phyloP scores from a whole-genome alignment of 1,139 yeast species.

The Suhomyces wounanorum region DNA sequence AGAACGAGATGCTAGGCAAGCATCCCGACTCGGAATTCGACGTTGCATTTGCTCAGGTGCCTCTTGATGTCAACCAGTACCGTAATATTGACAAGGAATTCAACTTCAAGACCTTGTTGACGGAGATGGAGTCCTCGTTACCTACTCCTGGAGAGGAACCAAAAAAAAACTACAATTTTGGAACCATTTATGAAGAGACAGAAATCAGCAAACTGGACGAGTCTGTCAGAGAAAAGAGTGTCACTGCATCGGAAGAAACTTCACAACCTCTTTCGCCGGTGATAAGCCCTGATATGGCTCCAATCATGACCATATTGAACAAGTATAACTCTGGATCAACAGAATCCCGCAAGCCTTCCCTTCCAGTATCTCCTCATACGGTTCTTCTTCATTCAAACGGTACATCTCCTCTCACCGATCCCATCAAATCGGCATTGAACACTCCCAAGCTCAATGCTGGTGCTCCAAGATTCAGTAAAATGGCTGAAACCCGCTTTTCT shows the following conservation, averaged over 20 bases:
- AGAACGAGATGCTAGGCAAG: constrained; percentile 34
- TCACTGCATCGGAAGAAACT: neutral
- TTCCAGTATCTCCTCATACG: constrained; percentile 17
- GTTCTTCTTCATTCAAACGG: constrained; percentile 12
- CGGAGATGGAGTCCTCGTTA: constrained; percentile 9
- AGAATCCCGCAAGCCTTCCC: constrained; percentile 14
- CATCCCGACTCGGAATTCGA: constrained; percentile 27
- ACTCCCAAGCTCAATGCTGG: constrained; percentile 11
- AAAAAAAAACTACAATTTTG: constrained; percentile 6
- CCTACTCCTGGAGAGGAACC: constrained; percentile 1
- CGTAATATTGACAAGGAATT: constrained; percentile 60
- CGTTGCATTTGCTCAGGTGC: constrained; percentile 50
- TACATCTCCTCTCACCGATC: constrained; percentile 18
- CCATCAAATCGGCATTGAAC: constrained; percentile 11
- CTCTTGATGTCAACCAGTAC: constrained; percentile 58
- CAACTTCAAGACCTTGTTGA: constrained; percentile 43
- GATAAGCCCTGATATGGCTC: constrained; percentile 47
- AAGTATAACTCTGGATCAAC: constrained; percentile 20
- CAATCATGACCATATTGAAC: constrained; percentile 33
- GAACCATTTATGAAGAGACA: constrained; percentile 19
- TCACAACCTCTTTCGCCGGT: constrained; percentile 45
- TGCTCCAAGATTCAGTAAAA: neutral
- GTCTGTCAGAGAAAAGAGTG: neutral
- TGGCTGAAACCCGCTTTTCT: constrained; percentile 22
- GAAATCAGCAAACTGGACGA: constrained; percentile 14